Evolutionary conservation across 2,329 filamentous ascomycete genomes (phyloP), one percentile per base, ranked within the genome.

Genomic region (Coniella vitis): DNA sequence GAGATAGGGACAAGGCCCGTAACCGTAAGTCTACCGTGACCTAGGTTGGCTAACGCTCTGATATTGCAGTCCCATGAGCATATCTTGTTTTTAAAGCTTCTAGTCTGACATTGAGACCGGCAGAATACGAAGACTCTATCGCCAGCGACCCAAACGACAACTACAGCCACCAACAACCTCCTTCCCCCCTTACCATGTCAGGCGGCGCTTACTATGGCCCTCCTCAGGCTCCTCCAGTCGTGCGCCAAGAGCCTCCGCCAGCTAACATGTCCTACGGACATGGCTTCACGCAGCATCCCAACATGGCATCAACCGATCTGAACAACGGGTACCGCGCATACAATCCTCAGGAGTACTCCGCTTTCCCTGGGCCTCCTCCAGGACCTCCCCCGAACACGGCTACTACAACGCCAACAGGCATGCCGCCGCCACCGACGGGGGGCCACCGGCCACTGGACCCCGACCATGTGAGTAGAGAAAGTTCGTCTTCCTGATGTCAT

Each of bases 171-270:
- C 43, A 48, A 3, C 67, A 66, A 10, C 63, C 67, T 4, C 67
- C 69, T 4, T 77, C 74, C 2, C 74, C 74, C 1, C 70, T 72
- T 3, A 72, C 67, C 47, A 73, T 73, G 4, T 77, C 74, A 2
- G 74, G 74, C n/a, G 74, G 74, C 12, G 69, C 69, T 14, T 75
- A 68, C 57, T 75, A 72, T 51, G 70, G 69, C 3, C 69, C 70
- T 3, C 50, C 54, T 10, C 25, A 31, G 25, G 31, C 45, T 3
- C 34, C 32, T 2, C 44, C 51, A n/a, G 46, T 41, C 17, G 45
- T 48, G 10, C 39, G 29, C 19, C 21, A 29, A 4, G 43, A 38
- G 13, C 45, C 25, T 14, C 14, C 38, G 45, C 42, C 22, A 32
- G 51, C 38, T 39, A 32, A 42, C 39, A 22, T 37, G 36, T 21